Conservation (phyloP, 306 rosid genomes). For the Argentina anserina region DNA sequence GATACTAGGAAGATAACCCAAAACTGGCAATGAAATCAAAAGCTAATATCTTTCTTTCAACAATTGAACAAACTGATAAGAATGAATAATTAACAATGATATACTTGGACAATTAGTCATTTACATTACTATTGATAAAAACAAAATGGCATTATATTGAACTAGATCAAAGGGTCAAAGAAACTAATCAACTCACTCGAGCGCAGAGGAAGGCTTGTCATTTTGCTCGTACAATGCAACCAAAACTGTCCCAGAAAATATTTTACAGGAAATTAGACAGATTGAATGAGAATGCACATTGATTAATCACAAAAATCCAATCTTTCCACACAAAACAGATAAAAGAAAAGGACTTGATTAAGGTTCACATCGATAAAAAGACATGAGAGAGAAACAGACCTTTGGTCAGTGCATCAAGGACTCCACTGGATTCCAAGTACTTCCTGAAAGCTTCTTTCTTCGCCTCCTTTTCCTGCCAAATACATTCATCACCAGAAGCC, state of each 20-base stretch:
- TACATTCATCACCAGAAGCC: background rate
- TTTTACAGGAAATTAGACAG: background rate
- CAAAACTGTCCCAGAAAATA: slow-evolving; percentile 47
- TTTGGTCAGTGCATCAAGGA: slow-evolving; percentile 91
- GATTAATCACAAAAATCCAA: background rate
- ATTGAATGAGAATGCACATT: background rate
- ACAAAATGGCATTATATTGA: background rate
- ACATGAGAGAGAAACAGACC: slow-evolving; percentile 38
- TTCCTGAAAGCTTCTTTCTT: slow-evolving; percentile 90
- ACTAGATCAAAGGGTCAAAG: slow-evolving; percentile 6
- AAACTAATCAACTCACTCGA: slow-evolving; percentile 56
- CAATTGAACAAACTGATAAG: background rate
- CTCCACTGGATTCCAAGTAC: slow-evolving; percentile 89
- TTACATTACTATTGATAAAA: background rate
- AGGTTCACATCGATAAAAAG: background rate
- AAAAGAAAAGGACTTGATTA: background rate
- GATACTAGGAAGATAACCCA: background rate
- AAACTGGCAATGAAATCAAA: background rate
- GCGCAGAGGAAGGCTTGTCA: slow-evolving; percentile 95
- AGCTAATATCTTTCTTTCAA: background rate
- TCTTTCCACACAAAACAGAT: background rate
- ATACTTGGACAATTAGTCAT: background rate
- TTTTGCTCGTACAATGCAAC: slow-evolving; percentile 92
- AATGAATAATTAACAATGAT: background rate
- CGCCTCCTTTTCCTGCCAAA: slow-evolving; percentile 75